Base-by-base conservation (phyloP, 768 basidiomycete genomes). In the Hysterangium stoloniferum region DNA sequence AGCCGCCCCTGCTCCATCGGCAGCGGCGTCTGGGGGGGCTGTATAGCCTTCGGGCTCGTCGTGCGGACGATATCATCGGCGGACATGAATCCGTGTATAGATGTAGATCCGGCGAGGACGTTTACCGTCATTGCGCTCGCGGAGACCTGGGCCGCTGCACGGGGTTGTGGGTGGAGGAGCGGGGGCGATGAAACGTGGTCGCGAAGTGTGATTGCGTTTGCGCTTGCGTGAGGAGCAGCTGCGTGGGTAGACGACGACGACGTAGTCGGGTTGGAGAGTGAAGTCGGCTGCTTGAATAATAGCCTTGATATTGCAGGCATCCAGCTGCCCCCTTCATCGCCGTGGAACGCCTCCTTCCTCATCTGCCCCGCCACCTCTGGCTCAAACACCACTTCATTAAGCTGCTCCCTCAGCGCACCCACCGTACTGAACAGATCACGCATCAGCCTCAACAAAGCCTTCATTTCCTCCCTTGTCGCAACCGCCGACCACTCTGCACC, bases 111-210 rank as follows among this genome's bases (percentile, higher is more conserved):
- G 33, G 29, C 2, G 17, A 12, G 9, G 50, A 99, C 95, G 52
- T 93, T 96, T 58, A 98, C 94, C 1, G 91, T 93, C 43, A 88
- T 94, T 2, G 87, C 74, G 19, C 88, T 89, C 8, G 96, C 90
- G 9, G 86, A 82, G 27, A 92, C 77, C 9, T 88, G 90, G 2
- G 94, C 86, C 1, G 79, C 78, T 2, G 57, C 45, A 37, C 48
- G 64, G 52, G 27, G 54, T 51, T 6, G 61, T 52, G n/a, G n/a
- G n/a, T n/a, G n/a, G n/a, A n/a, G n/a, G n/a, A n/a, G n/a, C n/a
- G n/a, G n/a, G n/a, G n/a, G n/a, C n/a, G n/a, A n/a, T n/a, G n/a
- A n/a, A n/a, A n/a, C n/a, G n/a, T n/a, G n/a, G n/a, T n/a, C n/a
- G n/a, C n/a, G n/a, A n/a, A n/a, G n/a, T n/a, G n/a, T n/a, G n/a